phyloP scores from a whole-genome alignment of 306 rosid species.

The Crotalaria pallida region DNA sequence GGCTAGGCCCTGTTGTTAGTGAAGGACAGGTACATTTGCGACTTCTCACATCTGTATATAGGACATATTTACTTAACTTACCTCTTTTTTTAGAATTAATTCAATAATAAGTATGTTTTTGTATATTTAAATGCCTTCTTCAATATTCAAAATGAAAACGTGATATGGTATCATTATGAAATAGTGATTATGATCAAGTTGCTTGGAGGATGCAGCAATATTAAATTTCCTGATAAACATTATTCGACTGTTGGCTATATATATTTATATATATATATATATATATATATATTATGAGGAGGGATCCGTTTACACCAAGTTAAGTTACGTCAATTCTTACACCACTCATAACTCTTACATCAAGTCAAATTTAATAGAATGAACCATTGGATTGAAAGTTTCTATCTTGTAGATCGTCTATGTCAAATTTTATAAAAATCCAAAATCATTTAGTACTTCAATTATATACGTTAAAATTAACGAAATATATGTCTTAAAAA shows the following conservation, averaged over 20 bases:
- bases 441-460: too few species aligned
- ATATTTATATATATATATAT: too few species aligned
- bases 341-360: too few species aligned
- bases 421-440: too few species aligned
- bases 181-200: neutral
- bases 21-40: conserved; percentile 53
- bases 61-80: neutral
- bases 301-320: too few species aligned
- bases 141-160: conserved; percentile 11
- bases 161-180: neutral
- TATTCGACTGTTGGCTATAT: neutral
- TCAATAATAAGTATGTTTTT: neutral
- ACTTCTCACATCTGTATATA: conserved; percentile 4
- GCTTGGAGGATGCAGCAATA: neutral
- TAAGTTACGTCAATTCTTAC: too few species aligned
- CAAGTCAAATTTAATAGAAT: too few species aligned
- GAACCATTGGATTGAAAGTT: too few species aligned
- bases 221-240: neutral
- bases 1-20: conserved; percentile 84
- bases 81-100: neutral
- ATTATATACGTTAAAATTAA: too few species aligned
- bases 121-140: conserved; percentile 2
- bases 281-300: too few species aligned
- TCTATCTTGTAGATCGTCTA: too few species aligned
- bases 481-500: too few species aligned